Base-by-base conservation (phyloP, 129 eudicot species). In the Lactuca sativa region DNA sequence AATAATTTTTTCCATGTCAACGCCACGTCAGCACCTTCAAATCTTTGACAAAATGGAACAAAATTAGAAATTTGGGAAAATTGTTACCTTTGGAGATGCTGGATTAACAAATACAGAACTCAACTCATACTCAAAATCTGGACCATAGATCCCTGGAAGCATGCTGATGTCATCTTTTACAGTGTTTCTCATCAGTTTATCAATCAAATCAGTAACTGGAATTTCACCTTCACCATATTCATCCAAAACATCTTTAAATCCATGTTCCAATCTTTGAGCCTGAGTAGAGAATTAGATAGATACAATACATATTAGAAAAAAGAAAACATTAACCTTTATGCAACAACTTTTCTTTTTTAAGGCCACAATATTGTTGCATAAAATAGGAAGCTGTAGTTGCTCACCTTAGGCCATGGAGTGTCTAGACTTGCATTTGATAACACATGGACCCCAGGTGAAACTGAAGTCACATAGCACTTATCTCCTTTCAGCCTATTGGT, bases 391-490 rank as follows among this genome's bases (percentile, higher is more conserved):
- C 16, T 5, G 52, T 64, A 52, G n/a, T 52, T 59, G 9, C 70
- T 70, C 40, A 88, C 96, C 89, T 92, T 92, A 18, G 96, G 91
- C 95, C 96, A 92, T 13, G 95, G 90, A 15, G 86, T 65, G 76
- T 86, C 90, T 41, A 88, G 85, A 74, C 71, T 86, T 56, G 98
- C 89, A 83, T 84, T 92, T 32, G 96, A 69, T 57, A 88, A 72
- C 67, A 85, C 95, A 48, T 88, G 95, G 51, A 82, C 79, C 14
- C 96, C 98, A 40, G 96, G 86, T 49, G 86, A 64, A 72, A 92
- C 96, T 36, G 67, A 33, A 18, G 76, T 49, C 3, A 81, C 44
- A 49, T 71, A 74, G 6, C 67, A 16, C 53, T 48, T 77, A 6
- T 60, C 81, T 31, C 65, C 82, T 65, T 78, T 79, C 6, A 83